These are phyloP conservation scores for Colletotrichum costaricense DNA, from an alignment of 2,329 filamentous ascomycete genomes.

Conservation along the genomic window DNA sequence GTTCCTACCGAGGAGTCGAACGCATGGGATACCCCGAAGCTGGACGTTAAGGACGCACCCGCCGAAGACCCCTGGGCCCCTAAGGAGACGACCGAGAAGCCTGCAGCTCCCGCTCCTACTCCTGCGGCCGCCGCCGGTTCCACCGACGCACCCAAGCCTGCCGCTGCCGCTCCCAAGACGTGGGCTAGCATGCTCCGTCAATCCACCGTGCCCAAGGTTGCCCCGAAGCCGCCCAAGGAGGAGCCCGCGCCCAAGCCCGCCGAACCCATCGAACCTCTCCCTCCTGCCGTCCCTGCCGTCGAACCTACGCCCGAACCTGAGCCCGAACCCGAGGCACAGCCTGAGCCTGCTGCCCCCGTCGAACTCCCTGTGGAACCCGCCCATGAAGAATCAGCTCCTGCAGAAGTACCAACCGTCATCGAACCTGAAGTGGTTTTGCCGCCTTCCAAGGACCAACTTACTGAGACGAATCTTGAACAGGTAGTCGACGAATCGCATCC, in stretches of 20 bases:
- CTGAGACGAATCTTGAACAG: conserved; percentile 91
- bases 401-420: conserved; percentile 48
- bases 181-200: conserved; percentile 83
- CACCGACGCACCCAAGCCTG: conserved; percentile 51
- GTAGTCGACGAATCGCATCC: conserved; percentile 85
- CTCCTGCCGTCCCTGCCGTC: conserved; percentile 39
- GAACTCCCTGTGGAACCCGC: conserved; percentile 43
- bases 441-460: conserved; percentile 85
- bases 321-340: conserved; percentile 50
- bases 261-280: conserved; percentile 55
- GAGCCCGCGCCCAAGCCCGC: conserved; percentile 57
- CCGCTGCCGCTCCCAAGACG: conserved; percentile 63
- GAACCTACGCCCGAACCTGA: conserved; percentile 44
- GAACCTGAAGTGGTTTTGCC: conserved; percentile 68
- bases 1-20: conserved; percentile 77
- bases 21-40: conserved; percentile 63
- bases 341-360: conserved; percentile 48
- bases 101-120: conserved; percentile 47
- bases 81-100: conserved; percentile 51
- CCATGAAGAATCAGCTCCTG: conserved; percentile 41
- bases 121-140: conserved; percentile 43
- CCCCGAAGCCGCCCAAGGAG: conserved; percentile 63
- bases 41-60: conserved; percentile 47
- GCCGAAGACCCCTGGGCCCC: conserved; percentile 53
- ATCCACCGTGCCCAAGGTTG: conserved; percentile 67